Evolutionary conservation across 306 rosid genomes (phyloP), one percentile per base, ranked within the genome.

Genomic region (Herpetospermum pedunculosum): DNA sequence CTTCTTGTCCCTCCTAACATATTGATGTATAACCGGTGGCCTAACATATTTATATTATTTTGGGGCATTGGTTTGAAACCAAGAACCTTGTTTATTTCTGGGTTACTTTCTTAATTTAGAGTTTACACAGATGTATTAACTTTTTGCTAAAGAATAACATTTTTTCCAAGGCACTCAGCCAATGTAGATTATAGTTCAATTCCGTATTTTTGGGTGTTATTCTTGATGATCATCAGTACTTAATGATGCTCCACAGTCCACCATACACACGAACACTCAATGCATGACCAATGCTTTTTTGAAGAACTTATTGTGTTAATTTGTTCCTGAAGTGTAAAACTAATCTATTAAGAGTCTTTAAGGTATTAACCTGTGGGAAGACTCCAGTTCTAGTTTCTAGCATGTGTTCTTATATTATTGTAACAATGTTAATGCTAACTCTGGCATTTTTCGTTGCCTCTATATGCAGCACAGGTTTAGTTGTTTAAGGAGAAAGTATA

Each of bases 401-500:
- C 49, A 40, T 23, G 11, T 30, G 40, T 41, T 16, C 49, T 38
- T 11, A 23, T 65, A 5, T 37, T 32, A 5, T 62, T 13, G 21
- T 32, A 67, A 43, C 37, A 68, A 68, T 68, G 13, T 68, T 68
- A 69, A 41, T 69, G 55, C 40, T 69, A 26, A 69, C 26, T 69
- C 32, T 14, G 54, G 34, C 53, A 25, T 44, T 26, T 68, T 41
- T 59, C 38, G 80, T 81, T 64, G 75, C 73, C 83, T 77, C 64
- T 25, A 73, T 78, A 48, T 29, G 32, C 65, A 50, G 50, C 80
- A 59, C 97, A 93, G 98, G 82, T 93, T 93, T 83, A 89, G 96
- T 83, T 93, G 98, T 83, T 79, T 84, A 80, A 84, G 97, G 85
- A 87, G 98, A 85, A 89, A 89, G 74, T 93, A 93, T 71, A 85